These are phyloP conservation scores for Effrenium voratum DNA, from an alignment of 73 alveolate species.

Conservation along the genomic window DNA sequence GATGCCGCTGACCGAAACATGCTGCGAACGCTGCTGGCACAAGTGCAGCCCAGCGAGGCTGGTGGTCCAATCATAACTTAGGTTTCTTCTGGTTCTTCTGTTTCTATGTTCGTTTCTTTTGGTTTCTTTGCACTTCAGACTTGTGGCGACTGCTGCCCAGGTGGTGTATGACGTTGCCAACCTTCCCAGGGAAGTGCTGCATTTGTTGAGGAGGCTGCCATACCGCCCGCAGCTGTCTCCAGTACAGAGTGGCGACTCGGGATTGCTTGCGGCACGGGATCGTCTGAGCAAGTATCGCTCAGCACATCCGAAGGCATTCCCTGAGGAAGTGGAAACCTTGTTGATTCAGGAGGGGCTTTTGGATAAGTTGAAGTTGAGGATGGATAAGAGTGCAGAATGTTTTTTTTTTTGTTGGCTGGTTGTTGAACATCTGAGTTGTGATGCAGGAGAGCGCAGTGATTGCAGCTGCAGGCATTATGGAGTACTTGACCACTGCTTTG, in stretches of 20 bases:
- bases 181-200: slow-evolving; percentile 95
- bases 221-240: slow-evolving; percentile 81
- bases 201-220: slow-evolving; percentile 78
- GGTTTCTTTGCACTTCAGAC: background rate
- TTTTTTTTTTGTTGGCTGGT: too few species aligned
- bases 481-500: slow-evolving; percentile 11
- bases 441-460: slow-evolving; percentile 57
- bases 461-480: slow-evolving; percentile 77
- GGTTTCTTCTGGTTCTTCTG: too few species aligned
- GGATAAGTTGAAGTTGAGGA: too few species aligned
- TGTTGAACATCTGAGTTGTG: background rate
- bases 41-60: slow-evolving; percentile 97
- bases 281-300: slow-evolving; percentile 22
- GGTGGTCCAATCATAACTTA: too few species aligned
- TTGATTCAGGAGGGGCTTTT: slow-evolving; percentile 40
- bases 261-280: slow-evolving; percentile 27
- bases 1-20: slow-evolving; percentile 95
- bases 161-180: slow-evolving; percentile 96
- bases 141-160: background rate
- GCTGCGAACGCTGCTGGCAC: slow-evolving; percentile 96
- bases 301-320: slow-evolving; percentile 53
- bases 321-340: background rate
- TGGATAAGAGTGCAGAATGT: too few species aligned
- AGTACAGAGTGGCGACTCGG: slow-evolving; percentile 1
- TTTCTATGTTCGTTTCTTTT: too few species aligned